Evolutionary conservation across 2,329 filamentous ascomycete species (phyloP), one percentile per base, ranked within the genome.

Genomic region (Phoma sp.): DNA sequence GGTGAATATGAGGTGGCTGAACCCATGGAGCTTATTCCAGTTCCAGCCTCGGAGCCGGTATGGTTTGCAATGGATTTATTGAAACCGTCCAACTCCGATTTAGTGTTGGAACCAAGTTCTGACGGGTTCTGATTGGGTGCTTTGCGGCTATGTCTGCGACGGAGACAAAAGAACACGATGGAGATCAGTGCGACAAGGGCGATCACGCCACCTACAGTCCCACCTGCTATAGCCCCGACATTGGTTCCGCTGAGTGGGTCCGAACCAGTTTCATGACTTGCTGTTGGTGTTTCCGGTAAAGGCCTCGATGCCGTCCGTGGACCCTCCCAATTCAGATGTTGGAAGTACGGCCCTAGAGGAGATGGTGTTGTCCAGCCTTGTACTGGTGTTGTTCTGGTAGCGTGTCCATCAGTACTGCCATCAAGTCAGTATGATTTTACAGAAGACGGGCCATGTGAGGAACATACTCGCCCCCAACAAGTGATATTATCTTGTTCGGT

Each of bases 271-370:
- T 37, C 45, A 32, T 25, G 36, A 3, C 13, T 13, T 35, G 50
- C 4, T 12, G 52, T 19, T 33, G 57, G 8, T 15, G 43, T 32
- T 22, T 21, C 32, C 27, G 59, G 57, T 43, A 80, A 63, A 6
- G 71, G 58, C 19, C 83, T 77, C 1, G 82, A 85, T 0, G 84
- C 77, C 3, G 77, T 77, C 15, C 84, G 77, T 5, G 69, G 65
- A 81, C 80, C 12, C 75, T 76, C 31, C 82, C 76, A 1, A 76
- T 76, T 67, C 86, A 82, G 51, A 6, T 24, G 22, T 6, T 24
- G 22, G 22, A 24, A 24, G 22, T 84, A 80, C 1, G 80, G 76
- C 0, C 68, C 66, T 4, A 87, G 70, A 61, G 85, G 82, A 6
- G 63, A 24, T 24, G 22, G 61, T 47, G 78, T 74, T 48, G 74